phyloP scores from a whole-genome alignment of 163 green algal genomes.

The Scenedesmus sp. region DNA sequence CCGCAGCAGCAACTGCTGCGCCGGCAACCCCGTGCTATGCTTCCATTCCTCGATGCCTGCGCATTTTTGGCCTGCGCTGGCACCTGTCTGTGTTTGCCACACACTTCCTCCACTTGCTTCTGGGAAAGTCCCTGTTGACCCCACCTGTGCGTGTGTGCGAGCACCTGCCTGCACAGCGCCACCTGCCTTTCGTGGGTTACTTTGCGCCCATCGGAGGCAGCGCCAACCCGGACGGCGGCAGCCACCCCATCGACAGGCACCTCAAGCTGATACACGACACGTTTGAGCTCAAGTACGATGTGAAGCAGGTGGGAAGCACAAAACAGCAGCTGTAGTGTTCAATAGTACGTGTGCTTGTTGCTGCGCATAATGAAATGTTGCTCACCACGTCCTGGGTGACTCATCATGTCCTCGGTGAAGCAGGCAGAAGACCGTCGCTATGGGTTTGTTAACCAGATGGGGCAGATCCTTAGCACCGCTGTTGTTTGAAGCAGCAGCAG shows the following conservation, averaged over 20 bases:
- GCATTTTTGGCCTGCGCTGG: too few species aligned
- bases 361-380: neutral
- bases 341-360: neutral
- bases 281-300: slow-evolving; percentile 65
- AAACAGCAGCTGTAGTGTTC: too few species aligned
- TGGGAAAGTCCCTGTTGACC: neutral
- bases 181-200: slow-evolving; percentile 72
- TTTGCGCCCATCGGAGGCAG: slow-evolving; percentile 76
- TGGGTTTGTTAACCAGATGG: too few species aligned
- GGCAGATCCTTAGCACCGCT: too few species aligned
- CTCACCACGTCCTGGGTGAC: too few species aligned
- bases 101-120: neutral
- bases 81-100: too few species aligned
- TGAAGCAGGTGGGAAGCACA: neutral
- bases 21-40: neutral
- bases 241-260: slow-evolving; percentile 50
- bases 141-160: neutral
- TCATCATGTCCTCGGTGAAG: neutral
- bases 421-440: neutral
- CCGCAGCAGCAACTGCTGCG: neutral
- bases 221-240: slow-evolving; percentile 53
- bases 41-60: too few species aligned
- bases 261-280: slow-evolving; percentile 65
- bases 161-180: neutral
- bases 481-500: too few species aligned